These are phyloP conservation scores for Medicago ruthenica DNA, from an alignment of 306 rosid species.

Conservation along the genomic window DNA sequence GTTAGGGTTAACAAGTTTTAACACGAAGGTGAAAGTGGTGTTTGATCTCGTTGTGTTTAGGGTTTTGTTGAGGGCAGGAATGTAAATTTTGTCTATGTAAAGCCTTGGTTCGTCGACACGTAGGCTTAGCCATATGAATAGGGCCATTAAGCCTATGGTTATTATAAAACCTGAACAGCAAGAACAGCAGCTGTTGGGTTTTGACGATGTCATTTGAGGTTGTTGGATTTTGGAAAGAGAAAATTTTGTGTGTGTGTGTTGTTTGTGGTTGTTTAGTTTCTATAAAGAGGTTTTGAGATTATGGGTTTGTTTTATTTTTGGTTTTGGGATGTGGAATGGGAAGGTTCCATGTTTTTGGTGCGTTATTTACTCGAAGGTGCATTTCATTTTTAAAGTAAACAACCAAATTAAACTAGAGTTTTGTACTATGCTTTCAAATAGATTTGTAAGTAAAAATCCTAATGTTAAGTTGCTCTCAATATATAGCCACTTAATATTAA, in stretches of 20 bases:
- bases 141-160: slow-evolving; percentile 48
- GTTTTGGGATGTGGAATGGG: not conserved
- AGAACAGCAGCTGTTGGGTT: slow-evolving; percentile 36
- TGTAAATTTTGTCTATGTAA: slow-evolving; percentile 54
- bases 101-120: slow-evolving; percentile 61
- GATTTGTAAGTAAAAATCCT: too few relatives aligned
- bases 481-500: too few relatives aligned
- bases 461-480: too few relatives aligned
- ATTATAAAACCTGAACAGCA: slow-evolving; percentile 43
- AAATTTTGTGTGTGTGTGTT: not conserved
- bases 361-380: not conserved
- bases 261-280: not conserved
- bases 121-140: slow-evolving; percentile 60
- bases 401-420: too few relatives aligned
- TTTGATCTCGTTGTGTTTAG: slow-evolving; percentile 38
- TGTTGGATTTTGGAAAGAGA: slow-evolving; percentile 24
- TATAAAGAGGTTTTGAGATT: not conserved
- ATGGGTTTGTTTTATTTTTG: slow-evolving; percentile 4
- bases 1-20: slow-evolving; percentile 59
- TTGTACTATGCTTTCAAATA: too few relatives aligned
- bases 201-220: slow-evolving; percentile 32
- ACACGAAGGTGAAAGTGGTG: slow-evolving; percentile 44
- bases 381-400: not conserved
- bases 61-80: slow-evolving; percentile 73
- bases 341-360: slow-evolving; percentile 21